phyloP scores from a whole-genome alignment of 2,329 filamentous ascomycete species.

The Colletotrichum plurivorum region DNA sequence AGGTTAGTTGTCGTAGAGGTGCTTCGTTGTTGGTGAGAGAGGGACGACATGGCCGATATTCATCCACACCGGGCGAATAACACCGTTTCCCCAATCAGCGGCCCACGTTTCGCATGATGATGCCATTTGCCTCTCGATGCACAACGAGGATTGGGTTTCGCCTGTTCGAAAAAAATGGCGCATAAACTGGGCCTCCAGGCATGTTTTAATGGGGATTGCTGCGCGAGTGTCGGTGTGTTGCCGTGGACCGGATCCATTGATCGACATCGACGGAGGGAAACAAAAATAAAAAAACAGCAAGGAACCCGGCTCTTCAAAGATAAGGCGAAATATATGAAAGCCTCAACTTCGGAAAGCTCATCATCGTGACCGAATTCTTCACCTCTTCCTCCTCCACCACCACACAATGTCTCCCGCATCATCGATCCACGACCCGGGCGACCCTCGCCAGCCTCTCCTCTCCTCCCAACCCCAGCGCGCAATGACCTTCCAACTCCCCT shows the following conservation, averaged over 20 bases:
- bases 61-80: no score
- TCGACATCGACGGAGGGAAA: slow-evolving; percentile 1
- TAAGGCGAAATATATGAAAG: background rate
- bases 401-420: slow-evolving; percentile 31
- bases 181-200: slow-evolving; percentile 6
- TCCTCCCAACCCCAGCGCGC: slow-evolving; percentile 8
- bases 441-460: slow-evolving; percentile 31
- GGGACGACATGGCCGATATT: no score
- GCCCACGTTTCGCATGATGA: background rate
- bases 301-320: background rate
- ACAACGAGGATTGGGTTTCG: slow-evolving; percentile 1
- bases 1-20: background rate
- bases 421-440: slow-evolving; percentile 33
- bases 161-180: background rate
- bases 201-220: background rate
- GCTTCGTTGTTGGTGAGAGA: no score
- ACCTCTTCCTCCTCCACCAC: background rate
- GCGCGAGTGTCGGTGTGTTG: background rate
- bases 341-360: background rate
- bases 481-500: slow-evolving; percentile 12
- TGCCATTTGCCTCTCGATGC: slow-evolving; percentile 6
- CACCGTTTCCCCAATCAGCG: no score
- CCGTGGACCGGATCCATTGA: background rate
- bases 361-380: background rate
- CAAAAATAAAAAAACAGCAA: background rate